Evolutionary conservation across 345 rosid species (phyloP), one percentile per base, ranked within the genome.

Genomic region (Crucihimalaya himalaica): DNA sequence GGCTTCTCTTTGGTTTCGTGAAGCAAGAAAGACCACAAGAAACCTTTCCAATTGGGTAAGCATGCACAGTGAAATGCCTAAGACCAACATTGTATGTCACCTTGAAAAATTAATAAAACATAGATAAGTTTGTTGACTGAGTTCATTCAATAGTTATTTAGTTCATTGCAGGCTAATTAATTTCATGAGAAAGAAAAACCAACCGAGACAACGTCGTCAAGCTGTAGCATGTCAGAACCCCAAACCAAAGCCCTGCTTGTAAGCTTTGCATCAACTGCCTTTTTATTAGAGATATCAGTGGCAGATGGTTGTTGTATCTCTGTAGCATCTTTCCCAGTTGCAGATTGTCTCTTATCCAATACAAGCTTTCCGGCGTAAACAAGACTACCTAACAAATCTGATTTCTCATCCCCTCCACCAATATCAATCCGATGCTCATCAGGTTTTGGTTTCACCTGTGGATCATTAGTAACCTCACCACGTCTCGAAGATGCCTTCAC

Each of bases 31-130:
- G 77, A 78, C 87, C 89, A 81, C 84, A 91, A 47, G 90, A 85
- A 51, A 81, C 79, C 79, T 68, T 88, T 63, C 83, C 85, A 8
- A 85, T 7, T 1, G 96, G 99, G 78, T 88, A 95, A 48, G 97
- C 80, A 79, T 95, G 98, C 70, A 95, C 87, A 0, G 96, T 92
- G 74, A 95, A 95, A 82, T 90, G 93, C 73, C 94, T 85, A 69
- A 92, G 87, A 45, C 97, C 98, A 19, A 85, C 84, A 82, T 86
- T 80, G 71, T 92, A 95, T 6, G 99, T 84, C 57, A 95, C 83
- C 98, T 94, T 86, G 27, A 46, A 81, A 62, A 73, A 15, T 62
- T 25, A 68, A 54, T 39, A 78, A 74, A 63, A 48, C 63, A 58
- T 28, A 6, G 51, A 51, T 66, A 58, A 67, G 70, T 56, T 23